Evolutionary conservation across 2,329 filamentous ascomycete genomes (phyloP), one percentile per base, ranked within the genome.

Genomic region (Arthrobotrys entomopaga): DNA sequence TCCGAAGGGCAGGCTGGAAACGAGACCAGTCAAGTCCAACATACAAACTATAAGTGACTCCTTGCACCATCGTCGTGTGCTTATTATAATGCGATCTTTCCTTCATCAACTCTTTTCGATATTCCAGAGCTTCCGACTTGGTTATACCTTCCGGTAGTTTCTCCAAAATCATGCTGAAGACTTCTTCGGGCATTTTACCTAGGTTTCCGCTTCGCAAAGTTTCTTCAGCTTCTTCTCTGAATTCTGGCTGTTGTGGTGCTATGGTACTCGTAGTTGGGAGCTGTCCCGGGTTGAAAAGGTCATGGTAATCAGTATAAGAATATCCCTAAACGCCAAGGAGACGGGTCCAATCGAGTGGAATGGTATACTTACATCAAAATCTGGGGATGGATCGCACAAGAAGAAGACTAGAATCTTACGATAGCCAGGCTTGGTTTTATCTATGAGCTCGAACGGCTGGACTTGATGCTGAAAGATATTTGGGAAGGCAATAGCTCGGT

Each of bases 61-160:
- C 71, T 16, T 60, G 40, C 24, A 75, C 65, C 71, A 65, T 75
- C 10, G 34, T 57, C 22, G 53, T 61, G n/a, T 38, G 56, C 20
- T 58, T 48, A 43, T 43, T 71, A 59, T 77, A 80, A 1, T 2
- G 29, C 10, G 71, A 79, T 19, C 82, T 78, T 77, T 84, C 82
- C 3, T 79, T 78, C 82, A 84, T 84, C 40, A 84, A 65, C 75
- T 80, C 59, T 8, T 80, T 50, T 63, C 83, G 77, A 46, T 81
- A 78, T 34, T 78, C 69, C 63, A 81, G 80, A 0, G 83, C 83
- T 65, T 83, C 81, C 8, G 83, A 79, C 71, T 80, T 76, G 0
- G 77, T 77, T 42, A 83, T 81, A 0, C 71, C 76, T 8, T 78
- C 61, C 72, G 34, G 61, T 20, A 40, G 59, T 40, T 58, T 76